phyloP scores from a whole-genome alignment of 1,284 basidiomycete species.

The Singerocomus inundabilis region DNA sequence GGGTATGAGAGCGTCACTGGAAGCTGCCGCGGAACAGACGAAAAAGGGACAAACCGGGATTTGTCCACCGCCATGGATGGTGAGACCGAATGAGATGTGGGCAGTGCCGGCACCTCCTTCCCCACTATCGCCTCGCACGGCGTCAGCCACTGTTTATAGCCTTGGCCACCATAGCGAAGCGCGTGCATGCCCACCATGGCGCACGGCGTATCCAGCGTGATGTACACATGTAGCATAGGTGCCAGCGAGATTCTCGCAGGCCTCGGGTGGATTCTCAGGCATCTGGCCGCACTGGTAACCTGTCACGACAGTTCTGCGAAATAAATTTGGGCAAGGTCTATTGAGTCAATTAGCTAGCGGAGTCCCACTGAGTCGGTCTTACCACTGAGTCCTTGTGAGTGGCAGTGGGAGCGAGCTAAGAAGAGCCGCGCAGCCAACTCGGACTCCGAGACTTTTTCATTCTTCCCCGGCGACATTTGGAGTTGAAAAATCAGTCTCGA shows the following conservation, averaged over 20 bases:
- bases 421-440: slow-evolving; percentile 11
- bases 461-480: background rate
- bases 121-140: slow-evolving; percentile 8
- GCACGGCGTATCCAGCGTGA: slow-evolving; percentile 2
- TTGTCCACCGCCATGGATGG: background rate
- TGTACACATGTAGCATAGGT: slow-evolving; percentile 9
- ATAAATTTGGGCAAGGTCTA: slow-evolving; percentile 3
- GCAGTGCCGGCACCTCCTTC: slow-evolving; percentile 7
- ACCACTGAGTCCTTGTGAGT: slow-evolving; percentile 4
- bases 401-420: slow-evolving; percentile 9
- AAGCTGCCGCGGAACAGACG: background rate
- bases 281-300: background rate
- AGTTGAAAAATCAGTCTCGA: slow-evolving; percentile 4
- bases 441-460: slow-evolving; percentile 1
- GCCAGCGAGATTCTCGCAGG: slow-evolving; percentile 3
- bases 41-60: background rate
- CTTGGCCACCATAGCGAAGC: background rate
- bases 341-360: slow-evolving; percentile 1
- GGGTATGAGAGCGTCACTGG: slow-evolving; percentile 1
- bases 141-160: slow-evolving; percentile 7
- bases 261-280: slow-evolving; percentile 1
- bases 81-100: background rate
- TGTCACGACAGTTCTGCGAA: background rate
- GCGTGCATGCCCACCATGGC: slow-evolving; percentile 4
- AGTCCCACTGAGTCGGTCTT: background rate